These are phyloP conservation scores for Cystofilobasidium ferigula DNA, from an alignment of 768 basidiomycete species.

Conservation along the genomic window DNA sequence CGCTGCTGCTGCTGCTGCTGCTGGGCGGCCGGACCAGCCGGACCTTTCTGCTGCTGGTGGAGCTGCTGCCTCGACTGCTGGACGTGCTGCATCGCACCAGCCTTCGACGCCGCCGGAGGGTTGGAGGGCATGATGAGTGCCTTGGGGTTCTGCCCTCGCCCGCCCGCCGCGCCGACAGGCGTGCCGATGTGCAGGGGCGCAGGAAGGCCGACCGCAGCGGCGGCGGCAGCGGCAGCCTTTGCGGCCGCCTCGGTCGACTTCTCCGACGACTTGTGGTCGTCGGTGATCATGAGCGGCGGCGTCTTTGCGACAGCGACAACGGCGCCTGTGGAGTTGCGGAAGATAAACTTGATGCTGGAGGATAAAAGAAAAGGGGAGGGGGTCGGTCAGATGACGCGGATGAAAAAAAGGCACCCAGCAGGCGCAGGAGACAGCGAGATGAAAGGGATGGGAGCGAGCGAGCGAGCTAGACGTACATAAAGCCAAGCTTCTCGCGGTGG, in stretches of 20 bases:
- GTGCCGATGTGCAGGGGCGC: not conserved
- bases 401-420: not conserved
- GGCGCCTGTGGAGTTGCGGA: constrained; percentile 68
- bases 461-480: constrained; percentile 45
- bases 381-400: not conserved
- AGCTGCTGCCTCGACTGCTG: too few species aligned
- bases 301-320: constrained; percentile 71
- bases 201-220: constrained; percentile 3
- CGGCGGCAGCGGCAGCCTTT: constrained; percentile 7
- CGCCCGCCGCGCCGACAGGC: not conserved
- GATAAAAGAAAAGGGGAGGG: not conserved
- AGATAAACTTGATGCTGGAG: constrained; percentile 63
- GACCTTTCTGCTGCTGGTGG: too few species aligned
- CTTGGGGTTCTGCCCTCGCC: not conserved
- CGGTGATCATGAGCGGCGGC: constrained; percentile 93
- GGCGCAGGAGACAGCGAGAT: too few species aligned
- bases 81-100: not conserved
- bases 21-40: too few species aligned
- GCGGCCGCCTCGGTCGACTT: constrained; percentile 14
- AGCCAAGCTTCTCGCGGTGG: constrained; percentile 93
- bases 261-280: constrained; percentile 78
- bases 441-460: not conserved
- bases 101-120: constrained; percentile 4
- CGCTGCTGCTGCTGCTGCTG: too few species aligned
- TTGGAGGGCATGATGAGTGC: constrained; percentile 23